Percentiles rank a stretch among this genome's conserved stretches.
Evolutionary conservation across 2,329 filamentous ascomycete genomes (phyloP).

Genomic region (Xylaria arbuscula): DNA sequence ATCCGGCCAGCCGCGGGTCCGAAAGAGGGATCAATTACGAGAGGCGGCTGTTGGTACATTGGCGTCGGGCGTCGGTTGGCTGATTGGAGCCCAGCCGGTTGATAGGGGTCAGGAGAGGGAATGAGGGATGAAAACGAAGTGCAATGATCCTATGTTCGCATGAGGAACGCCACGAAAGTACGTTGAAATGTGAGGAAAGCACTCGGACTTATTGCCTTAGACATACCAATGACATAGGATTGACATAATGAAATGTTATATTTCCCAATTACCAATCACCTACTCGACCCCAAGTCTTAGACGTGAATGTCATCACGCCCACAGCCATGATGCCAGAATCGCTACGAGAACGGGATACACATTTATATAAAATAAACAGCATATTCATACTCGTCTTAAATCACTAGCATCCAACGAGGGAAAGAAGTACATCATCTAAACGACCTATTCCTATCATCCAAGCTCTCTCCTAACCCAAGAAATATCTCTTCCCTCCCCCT

Average conservation of each 20-base stretch:
- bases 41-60: conserved; percentile 75
- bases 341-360: background rate
- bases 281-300: background rate
- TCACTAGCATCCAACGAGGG: background rate
- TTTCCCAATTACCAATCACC: background rate
- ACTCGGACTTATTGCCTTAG: background rate
- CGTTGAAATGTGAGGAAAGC: background rate
- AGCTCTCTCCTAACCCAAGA: no score
- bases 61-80: conserved; percentile 74
- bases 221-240: background rate
- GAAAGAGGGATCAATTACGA: conserved; percentile 78
- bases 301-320: background rate
- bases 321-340: background rate
- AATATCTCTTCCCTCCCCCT: background rate
- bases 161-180: conserved; percentile 2
- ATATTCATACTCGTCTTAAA: conserved; percentile 2
- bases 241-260: background rate
- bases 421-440: background rate
- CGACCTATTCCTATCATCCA: no score
- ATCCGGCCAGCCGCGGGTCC: conserved; percentile 54
- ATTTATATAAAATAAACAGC: background rate
- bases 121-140: conserved; percentile 22
- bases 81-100: conserved; percentile 67
- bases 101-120: conserved; percentile 47
- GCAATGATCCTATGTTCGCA: conserved; percentile 1